These are phyloP conservation scores for Collybia mongolica DNA, from an alignment of 768 basidiomycete species.

Conservation along the genomic window DNA sequence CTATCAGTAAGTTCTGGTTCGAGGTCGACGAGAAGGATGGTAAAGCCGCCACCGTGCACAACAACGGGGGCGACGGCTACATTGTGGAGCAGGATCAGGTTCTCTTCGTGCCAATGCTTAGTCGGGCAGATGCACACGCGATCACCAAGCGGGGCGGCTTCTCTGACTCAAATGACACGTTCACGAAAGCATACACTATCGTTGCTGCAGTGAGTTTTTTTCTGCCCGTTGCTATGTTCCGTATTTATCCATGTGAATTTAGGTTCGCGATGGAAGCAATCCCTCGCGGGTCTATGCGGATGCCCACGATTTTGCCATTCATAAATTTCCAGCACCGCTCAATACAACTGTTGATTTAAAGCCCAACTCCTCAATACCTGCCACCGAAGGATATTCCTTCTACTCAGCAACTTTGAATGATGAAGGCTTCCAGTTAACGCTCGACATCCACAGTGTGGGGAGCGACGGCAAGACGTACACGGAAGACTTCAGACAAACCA, in stretches of 20 bases:
- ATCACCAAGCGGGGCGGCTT: conserved; percentile 21
- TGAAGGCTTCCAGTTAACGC: conserved; percentile 25
- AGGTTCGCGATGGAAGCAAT: conserved; percentile 25
- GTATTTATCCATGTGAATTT: background rate
- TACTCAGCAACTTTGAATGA: conserved; percentile 24
- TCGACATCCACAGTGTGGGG: conserved; percentile 25
- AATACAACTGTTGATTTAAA: conserved; percentile 26
- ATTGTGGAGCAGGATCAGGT: conserved; percentile 39
- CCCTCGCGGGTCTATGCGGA: conserved; percentile 27
- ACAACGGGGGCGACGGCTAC: conserved; percentile 44
- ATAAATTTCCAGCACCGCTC: conserved; percentile 19
- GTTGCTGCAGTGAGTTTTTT: conserved; percentile 24
- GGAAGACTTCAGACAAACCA: conserved; percentile 26
- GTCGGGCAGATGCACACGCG: conserved; percentile 17
- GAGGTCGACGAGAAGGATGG: conserved; percentile 44
- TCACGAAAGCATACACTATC: conserved; percentile 19
- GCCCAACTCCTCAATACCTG: conserved; percentile 17
- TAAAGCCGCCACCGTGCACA: conserved; percentile 29
- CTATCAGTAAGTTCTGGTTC: conserved; percentile 52
- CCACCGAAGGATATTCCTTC: conserved; percentile 27
- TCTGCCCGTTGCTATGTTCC: background rate
- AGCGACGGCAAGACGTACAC: conserved; percentile 24
- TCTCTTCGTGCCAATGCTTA: conserved; percentile 40
- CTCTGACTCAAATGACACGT: conserved; percentile 20
- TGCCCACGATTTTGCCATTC: conserved; percentile 22